These are phyloP conservation scores for Suillus clintonianus DNA, from an alignment of 768 basidiomycete species.

Conservation along the genomic window DNA sequence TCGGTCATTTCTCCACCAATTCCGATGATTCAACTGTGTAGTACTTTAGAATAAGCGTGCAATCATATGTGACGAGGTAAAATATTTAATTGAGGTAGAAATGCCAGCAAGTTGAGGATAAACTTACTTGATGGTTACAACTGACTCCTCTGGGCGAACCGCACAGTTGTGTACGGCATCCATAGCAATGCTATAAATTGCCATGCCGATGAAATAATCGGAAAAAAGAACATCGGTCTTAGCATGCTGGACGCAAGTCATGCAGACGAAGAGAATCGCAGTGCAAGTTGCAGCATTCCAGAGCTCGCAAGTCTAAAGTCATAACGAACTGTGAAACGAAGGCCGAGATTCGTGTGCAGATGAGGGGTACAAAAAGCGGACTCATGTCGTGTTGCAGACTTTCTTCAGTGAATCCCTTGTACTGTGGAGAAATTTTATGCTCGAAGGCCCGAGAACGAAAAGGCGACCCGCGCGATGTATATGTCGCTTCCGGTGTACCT, in stretches of 20 bases:
- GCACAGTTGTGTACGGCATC: slow-evolving; percentile 28
- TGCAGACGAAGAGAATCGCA: background rate
- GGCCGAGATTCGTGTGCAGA: background rate
- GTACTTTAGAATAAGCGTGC: no score
- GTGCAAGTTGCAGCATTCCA: background rate
- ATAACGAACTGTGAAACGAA: background rate
- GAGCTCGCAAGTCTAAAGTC: background rate
- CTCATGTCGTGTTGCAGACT: background rate
- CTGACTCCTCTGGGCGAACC: slow-evolving; percentile 37
- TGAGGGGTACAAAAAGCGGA: background rate
- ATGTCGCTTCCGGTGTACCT: background rate
- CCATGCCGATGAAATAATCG: slow-evolving; percentile 8
- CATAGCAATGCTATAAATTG: slow-evolving; percentile 22
- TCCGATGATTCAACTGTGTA: no score
- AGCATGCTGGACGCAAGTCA: background rate
- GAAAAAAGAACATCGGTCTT: background rate
- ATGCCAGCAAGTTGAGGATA: no score
- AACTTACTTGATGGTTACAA: slow-evolving; percentile 33
- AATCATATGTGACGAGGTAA: no score
- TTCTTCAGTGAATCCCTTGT: background rate
- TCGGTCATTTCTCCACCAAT: no score
- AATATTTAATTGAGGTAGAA: no score
- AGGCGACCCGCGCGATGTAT: background rate
- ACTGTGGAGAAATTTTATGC: background rate
- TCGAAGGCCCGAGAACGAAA: background rate